These are phyloP conservation scores for Cyphellophora europaea DNA, from an alignment of 2,329 filamentous ascomycete genomes.

Conservation along the genomic window DNA sequence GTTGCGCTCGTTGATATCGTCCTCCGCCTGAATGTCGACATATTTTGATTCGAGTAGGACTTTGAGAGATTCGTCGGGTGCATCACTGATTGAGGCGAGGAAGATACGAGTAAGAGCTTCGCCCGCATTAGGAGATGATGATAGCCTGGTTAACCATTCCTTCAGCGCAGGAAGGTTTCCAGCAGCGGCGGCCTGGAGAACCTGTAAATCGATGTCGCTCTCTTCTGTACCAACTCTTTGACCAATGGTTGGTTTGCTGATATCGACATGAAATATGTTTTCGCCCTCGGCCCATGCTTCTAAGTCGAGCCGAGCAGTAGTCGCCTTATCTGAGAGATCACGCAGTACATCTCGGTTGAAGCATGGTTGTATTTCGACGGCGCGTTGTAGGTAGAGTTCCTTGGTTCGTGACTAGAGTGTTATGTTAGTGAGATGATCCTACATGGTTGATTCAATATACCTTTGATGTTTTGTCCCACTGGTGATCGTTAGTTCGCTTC, in stretches of 20 bases:
- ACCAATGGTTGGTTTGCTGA: conserved; percentile 25
- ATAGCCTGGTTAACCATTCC: conserved; percentile 69
- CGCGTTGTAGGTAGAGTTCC: conserved; percentile 88
- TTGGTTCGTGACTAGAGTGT: conserved; percentile 78
- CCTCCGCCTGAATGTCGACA: conserved; percentile 85
- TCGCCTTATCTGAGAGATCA: conserved; percentile 91
- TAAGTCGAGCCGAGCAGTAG: conserved; percentile 87
- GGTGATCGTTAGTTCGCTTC: too few species aligned
- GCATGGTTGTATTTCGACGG: conserved; percentile 94
- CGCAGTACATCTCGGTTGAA: conserved; percentile 97
- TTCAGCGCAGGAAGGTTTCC: conserved; percentile 69
- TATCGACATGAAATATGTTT: conserved; percentile 76
- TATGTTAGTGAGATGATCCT: conserved; percentile 22
- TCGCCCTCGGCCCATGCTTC: conserved; percentile 97
- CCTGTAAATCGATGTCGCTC: conserved; percentile 77
- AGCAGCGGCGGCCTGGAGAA: conserved; percentile 76
- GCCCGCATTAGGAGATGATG: conserved; percentile 49
- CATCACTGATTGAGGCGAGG: conserved; percentile 79
- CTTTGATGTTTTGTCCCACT: conserved; percentile 99
- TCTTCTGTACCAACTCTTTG: conserved; percentile 62
- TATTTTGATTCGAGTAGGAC: conserved; percentile 70
- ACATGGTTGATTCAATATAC: too few species aligned
- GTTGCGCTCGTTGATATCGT: conserved; percentile 96
- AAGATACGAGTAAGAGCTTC: conserved; percentile 86
- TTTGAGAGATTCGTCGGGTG: conserved; percentile 64